A percentile compares a stretch with the other conserved stretches of the same genome.
phyloP scores from a whole-genome alignment of 805 yeast species.

The Cyberlindnera mycetangii region DNA sequence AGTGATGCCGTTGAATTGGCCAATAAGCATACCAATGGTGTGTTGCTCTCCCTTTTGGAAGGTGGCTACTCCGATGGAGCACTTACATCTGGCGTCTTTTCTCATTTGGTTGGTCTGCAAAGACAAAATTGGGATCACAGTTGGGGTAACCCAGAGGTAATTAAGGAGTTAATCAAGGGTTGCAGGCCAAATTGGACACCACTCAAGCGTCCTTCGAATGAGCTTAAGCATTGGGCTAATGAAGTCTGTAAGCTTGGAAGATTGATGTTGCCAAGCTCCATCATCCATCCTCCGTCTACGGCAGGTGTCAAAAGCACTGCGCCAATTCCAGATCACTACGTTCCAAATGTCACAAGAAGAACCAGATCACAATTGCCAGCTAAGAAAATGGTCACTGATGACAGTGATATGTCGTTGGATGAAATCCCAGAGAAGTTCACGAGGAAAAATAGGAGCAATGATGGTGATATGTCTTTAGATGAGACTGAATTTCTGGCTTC shows the following conservation, averaged over 20 bases:
- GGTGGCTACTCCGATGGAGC: slow-evolving; percentile 90
- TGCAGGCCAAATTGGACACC: slow-evolving; percentile 67
- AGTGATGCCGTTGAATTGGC: slow-evolving; percentile 70
- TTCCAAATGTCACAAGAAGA: slow-evolving; percentile 11
- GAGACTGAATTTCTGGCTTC: slow-evolving; percentile 7
- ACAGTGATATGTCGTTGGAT: slow-evolving; percentile 18
- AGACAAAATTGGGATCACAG: slow-evolving; percentile 53
- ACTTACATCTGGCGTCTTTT: slow-evolving; percentile 70
- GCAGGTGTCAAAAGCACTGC: background rate
- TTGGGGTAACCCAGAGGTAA: slow-evolving; percentile 63
- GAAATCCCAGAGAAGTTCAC: slow-evolving; percentile 9
- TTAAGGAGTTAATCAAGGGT: slow-evolving; percentile 64
- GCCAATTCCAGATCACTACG: slow-evolving; percentile 6
- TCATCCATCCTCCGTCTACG: slow-evolving; percentile 17
- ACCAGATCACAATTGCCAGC: slow-evolving; percentile 22
- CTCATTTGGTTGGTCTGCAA: slow-evolving; percentile 73
- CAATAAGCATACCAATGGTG: slow-evolving; percentile 56
- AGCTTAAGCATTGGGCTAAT: slow-evolving; percentile 58
- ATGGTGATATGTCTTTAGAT: slow-evolving; percentile 12
- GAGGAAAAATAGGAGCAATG: slow-evolving; percentile 1
- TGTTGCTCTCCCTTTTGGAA: slow-evolving; percentile 66
- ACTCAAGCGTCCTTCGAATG: slow-evolving; percentile 48
- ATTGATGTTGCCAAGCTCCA: slow-evolving; percentile 50
- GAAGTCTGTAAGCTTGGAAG: slow-evolving; percentile 62
- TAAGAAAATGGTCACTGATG: slow-evolving; percentile 18